These are phyloP conservation scores for Sordariomycetes sp. DNA, from an alignment of 2,329 filamentous ascomycete genomes.

Conservation along the genomic window DNA sequence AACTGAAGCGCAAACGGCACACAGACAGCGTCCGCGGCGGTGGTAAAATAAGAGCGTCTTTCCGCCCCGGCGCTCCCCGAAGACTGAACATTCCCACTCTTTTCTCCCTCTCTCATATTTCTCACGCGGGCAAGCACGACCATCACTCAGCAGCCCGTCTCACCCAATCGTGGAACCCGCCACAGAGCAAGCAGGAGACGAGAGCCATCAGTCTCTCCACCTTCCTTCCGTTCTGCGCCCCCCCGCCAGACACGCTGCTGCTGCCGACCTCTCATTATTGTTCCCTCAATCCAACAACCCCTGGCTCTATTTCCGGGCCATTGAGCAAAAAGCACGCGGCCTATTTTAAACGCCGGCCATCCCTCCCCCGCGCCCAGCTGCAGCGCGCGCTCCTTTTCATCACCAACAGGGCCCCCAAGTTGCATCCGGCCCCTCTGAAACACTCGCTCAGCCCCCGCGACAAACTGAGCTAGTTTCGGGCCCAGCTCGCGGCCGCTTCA, in stretches of 20 bases:
- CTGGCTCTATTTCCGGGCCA: too few relatives aligned
- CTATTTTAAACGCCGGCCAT: too few relatives aligned
- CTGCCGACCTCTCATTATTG: not conserved
- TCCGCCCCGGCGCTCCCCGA: not conserved
- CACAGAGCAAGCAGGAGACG: too few relatives aligned
- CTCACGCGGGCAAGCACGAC: not conserved
- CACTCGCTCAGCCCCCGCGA: not conserved
- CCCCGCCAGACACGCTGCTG: not conserved
- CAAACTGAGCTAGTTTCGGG: constrained; percentile 1
- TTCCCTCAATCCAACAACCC: too few relatives aligned
- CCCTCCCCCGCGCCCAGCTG: not conserved
- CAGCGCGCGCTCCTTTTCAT: not conserved
- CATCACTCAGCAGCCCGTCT: not conserved
- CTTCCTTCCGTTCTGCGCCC: not conserved
- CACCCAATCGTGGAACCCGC: not conserved
- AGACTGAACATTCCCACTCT: not conserved
- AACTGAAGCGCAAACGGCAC: not conserved
- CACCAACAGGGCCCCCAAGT: not conserved
- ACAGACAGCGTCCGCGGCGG: not conserved
- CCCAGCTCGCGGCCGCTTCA: not conserved
- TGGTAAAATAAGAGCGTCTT: not conserved
- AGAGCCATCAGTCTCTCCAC: not conserved
- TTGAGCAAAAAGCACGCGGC: too few relatives aligned
- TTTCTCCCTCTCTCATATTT: not conserved
- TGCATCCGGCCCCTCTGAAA: not conserved